Evolutionary conservation across 2,329 filamentous ascomycete species (phyloP).

Genomic region (Didymella pomorum): DNA sequence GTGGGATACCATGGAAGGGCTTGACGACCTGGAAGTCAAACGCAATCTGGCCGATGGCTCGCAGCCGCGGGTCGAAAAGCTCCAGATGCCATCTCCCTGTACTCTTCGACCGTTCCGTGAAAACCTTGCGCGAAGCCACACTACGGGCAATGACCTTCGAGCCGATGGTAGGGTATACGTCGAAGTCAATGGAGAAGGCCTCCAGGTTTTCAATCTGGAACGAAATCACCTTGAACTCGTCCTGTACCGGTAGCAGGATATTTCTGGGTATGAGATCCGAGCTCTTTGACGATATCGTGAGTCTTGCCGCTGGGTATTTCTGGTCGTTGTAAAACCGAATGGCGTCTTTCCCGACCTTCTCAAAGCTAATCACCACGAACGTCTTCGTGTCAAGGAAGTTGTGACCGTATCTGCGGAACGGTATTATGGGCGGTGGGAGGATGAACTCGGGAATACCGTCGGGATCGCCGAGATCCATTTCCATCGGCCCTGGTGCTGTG

Average conservation of each 20-base stretch:
- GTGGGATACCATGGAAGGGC: conserved; percentile 87
- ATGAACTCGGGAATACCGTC: conserved; percentile 93
- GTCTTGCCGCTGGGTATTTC: conserved; percentile 91
- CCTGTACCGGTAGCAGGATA: conserved; percentile 92
- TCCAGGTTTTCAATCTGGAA: conserved; percentile 96
- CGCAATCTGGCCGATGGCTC: conserved; percentile 90
- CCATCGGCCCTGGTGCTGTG: conserved; percentile 51
- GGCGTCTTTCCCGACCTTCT: conserved; percentile 74
- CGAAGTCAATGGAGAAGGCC: conserved; percentile 93
- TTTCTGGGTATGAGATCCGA: conserved; percentile 97
- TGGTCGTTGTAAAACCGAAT: conserved; percentile 96
- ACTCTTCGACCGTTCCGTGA: conserved; percentile 76
- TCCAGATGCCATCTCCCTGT: conserved; percentile 85
- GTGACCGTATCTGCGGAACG: conserved; percentile 91
- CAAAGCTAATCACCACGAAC: conserved; percentile 91
- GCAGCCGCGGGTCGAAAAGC: conserved; percentile 88
- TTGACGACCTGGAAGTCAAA: conserved; percentile 98
- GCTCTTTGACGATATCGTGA: conserved; percentile 95
- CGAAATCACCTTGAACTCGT: conserved; percentile 90
- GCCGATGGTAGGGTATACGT: conserved; percentile 96
- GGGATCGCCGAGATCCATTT: conserved; percentile 71
- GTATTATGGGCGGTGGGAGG: conserved; percentile 94
- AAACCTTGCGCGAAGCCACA: conserved; percentile 86
- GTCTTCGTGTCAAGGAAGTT: conserved; percentile 99
- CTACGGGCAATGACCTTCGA: conserved; percentile 97